Conservation (phyloP, 2,329 filamentous ascomycete genomes). For the Drechslerella coelobrocha region DNA sequence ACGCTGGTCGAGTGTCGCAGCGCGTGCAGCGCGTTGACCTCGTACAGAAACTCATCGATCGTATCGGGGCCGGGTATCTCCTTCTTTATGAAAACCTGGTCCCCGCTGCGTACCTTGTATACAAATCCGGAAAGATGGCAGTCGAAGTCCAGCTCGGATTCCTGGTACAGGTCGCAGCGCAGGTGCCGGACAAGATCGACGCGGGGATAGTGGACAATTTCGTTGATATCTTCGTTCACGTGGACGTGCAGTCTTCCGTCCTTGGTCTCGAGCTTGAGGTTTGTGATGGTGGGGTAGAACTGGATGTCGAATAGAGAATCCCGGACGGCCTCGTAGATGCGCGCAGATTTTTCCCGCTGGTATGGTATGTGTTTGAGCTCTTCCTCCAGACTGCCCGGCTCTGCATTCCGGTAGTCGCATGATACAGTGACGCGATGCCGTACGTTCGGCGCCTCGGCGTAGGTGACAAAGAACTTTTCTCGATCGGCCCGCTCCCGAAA, state of each 20-base stretch:
- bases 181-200: conserved; percentile 77
- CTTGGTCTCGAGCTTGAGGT: conserved; percentile 88
- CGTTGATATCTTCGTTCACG: conserved; percentile 95
- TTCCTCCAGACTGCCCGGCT: conserved; percentile 80
- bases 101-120: conserved; percentile 81
- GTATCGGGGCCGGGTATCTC: conserved; percentile 96
- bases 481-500: conserved; percentile 90
- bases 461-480: conserved; percentile 98
- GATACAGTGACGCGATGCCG: conserved; percentile 93
- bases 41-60: conserved; percentile 95
- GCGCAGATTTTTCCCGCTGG: conserved; percentile 88
- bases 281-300: conserved; percentile 95
- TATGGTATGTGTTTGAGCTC: conserved; percentile 79
- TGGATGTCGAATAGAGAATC: conserved; percentile 92
- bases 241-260: conserved; percentile 91
- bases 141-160: conserved; percentile 81
- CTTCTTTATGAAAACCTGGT: conserved; percentile 84
- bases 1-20: conserved; percentile 76
- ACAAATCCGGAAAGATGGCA: conserved; percentile 96
- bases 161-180: conserved; percentile 68
- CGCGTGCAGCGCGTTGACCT: conserved; percentile 89
- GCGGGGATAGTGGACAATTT: conserved; percentile 86
- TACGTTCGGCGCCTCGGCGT: conserved; percentile 76
- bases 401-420: conserved; percentile 84
- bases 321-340: conserved; percentile 92